Evolutionary conservation across 108 stramenopile species (phyloP).

Genomic region (Poteriospumella lacustris): DNA sequence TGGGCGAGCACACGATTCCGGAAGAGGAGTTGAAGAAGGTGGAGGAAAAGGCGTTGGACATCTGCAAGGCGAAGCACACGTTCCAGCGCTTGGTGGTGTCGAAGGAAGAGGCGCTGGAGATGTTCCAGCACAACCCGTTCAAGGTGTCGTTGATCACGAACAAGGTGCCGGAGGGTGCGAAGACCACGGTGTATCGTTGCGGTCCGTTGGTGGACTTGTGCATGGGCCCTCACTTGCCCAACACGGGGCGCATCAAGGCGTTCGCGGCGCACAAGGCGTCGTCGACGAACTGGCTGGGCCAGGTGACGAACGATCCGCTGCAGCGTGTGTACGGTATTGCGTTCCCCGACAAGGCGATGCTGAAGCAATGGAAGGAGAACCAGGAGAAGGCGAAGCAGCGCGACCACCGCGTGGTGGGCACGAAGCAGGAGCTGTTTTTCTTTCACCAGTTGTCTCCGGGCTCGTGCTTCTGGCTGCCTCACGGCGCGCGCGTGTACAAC

Average conservation of each 20-base stretch:
- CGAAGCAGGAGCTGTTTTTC: conserved; percentile 91
- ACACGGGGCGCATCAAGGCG: conserved; percentile 83
- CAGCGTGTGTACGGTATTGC: conserved; percentile 95
- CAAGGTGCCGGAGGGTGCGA: conserved; percentile 86
- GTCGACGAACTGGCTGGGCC: conserved; percentile 91
- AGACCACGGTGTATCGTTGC: conserved; percentile 93
- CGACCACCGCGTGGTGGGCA: conserved; percentile 87
- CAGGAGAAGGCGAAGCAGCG: conserved; percentile 83
- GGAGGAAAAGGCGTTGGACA: conserved; percentile 64
- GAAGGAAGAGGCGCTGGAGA: conserved; percentile 90
- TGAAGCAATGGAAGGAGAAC: conserved; percentile 82
- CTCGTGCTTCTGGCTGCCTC: conserved; percentile 91
- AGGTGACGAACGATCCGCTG: conserved; percentile 87
- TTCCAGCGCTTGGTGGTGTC: conserved; percentile 96
- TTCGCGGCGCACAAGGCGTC: conserved; percentile 82
- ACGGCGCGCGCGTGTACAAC: conserved; percentile 98
- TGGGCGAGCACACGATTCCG: conserved; percentile 74
- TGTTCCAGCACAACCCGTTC: conserved; percentile 96
- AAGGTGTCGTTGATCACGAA: conserved; percentile 79
- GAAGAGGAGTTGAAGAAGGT: conserved; percentile 84
- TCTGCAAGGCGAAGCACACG: conserved; percentile 81
- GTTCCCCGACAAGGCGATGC: conserved; percentile 94
- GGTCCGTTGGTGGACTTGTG: conserved; percentile 97
- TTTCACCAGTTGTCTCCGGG: conserved; percentile 95
- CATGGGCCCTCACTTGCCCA: conserved; percentile 89